Conservation (phyloP, 345 rosid genomes). For the Eucalyptus regnans region DNA sequence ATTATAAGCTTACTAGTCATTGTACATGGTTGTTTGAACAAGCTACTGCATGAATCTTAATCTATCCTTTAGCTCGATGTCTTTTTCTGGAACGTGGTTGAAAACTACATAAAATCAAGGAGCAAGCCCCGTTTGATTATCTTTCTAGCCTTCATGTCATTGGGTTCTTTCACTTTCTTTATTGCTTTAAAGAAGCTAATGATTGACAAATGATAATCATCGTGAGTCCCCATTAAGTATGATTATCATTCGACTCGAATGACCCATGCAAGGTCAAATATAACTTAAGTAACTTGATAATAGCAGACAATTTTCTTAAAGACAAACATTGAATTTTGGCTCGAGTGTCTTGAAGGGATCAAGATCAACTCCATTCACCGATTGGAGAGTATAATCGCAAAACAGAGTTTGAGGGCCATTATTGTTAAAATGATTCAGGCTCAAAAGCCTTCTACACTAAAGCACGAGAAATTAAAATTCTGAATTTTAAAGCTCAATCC, state of each 20-base stretch:
- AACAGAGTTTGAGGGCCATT: background rate
- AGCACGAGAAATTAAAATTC: background rate
- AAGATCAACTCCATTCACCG: background rate
- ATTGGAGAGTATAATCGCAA: background rate
- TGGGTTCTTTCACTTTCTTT: background rate
- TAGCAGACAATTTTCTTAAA: background rate
- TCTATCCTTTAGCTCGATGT: background rate
- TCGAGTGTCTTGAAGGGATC: background rate
- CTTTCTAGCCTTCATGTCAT: background rate
- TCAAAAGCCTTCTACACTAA: background rate
- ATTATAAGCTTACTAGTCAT: background rate
- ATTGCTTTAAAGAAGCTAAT: background rate
- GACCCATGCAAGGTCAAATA: background rate
- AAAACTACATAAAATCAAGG: background rate
- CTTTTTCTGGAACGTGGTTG: background rate
- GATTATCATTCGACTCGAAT: background rate
- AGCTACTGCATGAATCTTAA: background rate
- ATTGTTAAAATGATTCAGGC: background rate
- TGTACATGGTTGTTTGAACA: background rate
- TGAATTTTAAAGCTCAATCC: background rate
- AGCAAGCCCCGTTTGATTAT: background rate
- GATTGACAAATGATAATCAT: background rate
- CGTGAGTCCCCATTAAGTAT: background rate
- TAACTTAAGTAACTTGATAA: background rate
- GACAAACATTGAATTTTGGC: background rate